phyloP scores from a whole-genome alignment of 2,329 filamentous ascomycete genomes.

The Penicillium sp. region DNA sequence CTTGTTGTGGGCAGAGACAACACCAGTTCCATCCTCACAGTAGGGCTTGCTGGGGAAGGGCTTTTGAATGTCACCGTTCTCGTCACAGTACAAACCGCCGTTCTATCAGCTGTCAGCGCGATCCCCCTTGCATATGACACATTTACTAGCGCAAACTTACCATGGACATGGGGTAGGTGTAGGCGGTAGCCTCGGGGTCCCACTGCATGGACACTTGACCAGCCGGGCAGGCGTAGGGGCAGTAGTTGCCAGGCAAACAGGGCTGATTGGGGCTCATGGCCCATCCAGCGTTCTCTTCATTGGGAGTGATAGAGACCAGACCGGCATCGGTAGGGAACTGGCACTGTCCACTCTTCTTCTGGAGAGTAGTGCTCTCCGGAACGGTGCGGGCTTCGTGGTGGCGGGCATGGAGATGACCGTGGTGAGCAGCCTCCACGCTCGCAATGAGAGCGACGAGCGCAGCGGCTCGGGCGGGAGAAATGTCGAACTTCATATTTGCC shows the following conservation, averaged over 20 bases:
- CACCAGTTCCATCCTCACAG: constrained; percentile 68
- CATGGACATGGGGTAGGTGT: constrained; percentile 70
- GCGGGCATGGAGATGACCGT: constrained; percentile 29
- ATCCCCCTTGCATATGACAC: constrained; percentile 6
- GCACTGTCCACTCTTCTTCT: constrained; percentile 61
- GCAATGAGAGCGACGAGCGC: constrained; percentile 40
- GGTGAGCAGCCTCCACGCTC: constrained; percentile 36
- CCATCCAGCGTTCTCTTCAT: constrained; percentile 68
- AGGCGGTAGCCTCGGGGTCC: constrained; percentile 67
- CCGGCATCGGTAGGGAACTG: constrained; percentile 66
- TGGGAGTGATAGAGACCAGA: constrained; percentile 67
- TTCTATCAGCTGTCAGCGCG: constrained; percentile 50
- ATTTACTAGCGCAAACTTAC: constrained; percentile 47
- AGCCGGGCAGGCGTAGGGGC: constrained; percentile 73
- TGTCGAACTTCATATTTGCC: constrained; percentile 35
- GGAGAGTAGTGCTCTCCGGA: constrained; percentile 35
- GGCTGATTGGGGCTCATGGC: constrained; percentile 74
- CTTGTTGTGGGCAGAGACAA: constrained; percentile 67
- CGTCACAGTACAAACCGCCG: constrained; percentile 72
- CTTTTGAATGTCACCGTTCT: constrained; percentile 65
- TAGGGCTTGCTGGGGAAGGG: constrained; percentile 68
- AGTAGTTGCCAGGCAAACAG: constrained; percentile 68
- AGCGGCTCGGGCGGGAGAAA: constrained; percentile 32
- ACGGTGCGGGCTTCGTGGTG: constrained; percentile 25
- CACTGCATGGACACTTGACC: constrained; percentile 78